phyloP scores from a whole-genome alignment of 2,329 filamentous ascomycete genomes.

The Aspergillus nomiae region DNA sequence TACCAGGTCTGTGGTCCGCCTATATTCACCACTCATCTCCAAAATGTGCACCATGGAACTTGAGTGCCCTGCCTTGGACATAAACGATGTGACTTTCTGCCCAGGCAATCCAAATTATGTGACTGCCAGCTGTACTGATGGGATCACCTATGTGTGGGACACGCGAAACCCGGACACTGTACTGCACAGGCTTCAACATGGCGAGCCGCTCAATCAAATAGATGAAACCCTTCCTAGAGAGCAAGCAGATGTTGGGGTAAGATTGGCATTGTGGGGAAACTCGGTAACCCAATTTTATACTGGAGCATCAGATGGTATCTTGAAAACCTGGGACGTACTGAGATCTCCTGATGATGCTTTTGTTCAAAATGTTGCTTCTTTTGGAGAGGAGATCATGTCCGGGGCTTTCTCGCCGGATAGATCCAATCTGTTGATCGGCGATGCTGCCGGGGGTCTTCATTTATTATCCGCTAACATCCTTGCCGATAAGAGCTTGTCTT shows the following conservation, averaged over 20 bases:
- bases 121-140: conserved; percentile 62
- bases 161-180: conserved; percentile 48
- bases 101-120: conserved; percentile 50
- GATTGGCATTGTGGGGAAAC: conserved; percentile 60
- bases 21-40: conserved; percentile 50
- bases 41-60: conserved; percentile 47
- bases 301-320: conserved; percentile 61
- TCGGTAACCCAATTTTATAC: conserved; percentile 57
- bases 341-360: conserved; percentile 53
- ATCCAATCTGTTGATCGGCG: conserved; percentile 59
- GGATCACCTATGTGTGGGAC: conserved; percentile 64
- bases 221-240: conserved; percentile 45
- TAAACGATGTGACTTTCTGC: conserved; percentile 61
- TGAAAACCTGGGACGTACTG: conserved; percentile 63
- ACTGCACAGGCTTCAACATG: conserved; percentile 56
- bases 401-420: conserved; percentile 60
- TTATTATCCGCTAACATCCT: conserved; percentile 47
- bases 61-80: conserved; percentile 61
- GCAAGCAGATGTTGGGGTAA: conserved; percentile 58
- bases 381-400: conserved; percentile 59
- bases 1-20: conserved; percentile 53
- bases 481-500: conserved; percentile 21
- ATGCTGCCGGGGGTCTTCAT: conserved; percentile 58
- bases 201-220: conserved; percentile 52
- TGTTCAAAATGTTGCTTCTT: conserved; percentile 51